Evolutionary conservation across 2,329 filamentous ascomycete species (phyloP).

Genomic region (Microsporum audouinii): DNA sequence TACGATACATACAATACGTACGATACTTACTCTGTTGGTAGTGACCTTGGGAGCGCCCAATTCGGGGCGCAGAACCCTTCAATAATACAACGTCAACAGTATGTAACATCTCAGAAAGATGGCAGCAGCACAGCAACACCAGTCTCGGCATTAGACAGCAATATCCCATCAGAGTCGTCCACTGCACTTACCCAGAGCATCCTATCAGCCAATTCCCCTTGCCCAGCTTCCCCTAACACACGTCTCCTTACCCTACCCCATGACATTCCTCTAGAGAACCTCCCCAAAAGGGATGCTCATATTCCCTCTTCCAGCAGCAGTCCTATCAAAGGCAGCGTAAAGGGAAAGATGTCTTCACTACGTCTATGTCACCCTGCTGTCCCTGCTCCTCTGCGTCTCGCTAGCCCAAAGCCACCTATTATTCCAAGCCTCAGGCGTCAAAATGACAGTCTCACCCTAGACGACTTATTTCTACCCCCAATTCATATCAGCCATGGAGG

Average conservation of each 20-base stretch:
- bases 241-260: slow-evolving; percentile 4
- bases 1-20: not conserved
- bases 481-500: not conserved
- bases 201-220: not conserved
- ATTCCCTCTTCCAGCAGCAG: not conserved
- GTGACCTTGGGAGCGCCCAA: slow-evolving; percentile 10
- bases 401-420: slow-evolving; percentile 13
- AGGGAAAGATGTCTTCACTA: not conserved
- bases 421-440: not conserved
- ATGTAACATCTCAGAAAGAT: slow-evolving; percentile 20
- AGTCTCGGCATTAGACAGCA: not conserved
- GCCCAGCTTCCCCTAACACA: not conserved
- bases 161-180: not conserved
- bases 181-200: not conserved
- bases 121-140: not conserved
- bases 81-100: slow-evolving; percentile 22
- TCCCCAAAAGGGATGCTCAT: not conserved
- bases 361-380: not conserved
- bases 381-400: slow-evolving; percentile 13
- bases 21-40: slow-evolving; percentile 8
- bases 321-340: not conserved
- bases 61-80: slow-evolving; percentile 5
- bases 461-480: slow-evolving; percentile 1
- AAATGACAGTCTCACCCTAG: slow-evolving; percentile 4
- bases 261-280: not conserved